A percentile compares a stretch with the other conserved stretches of the same genome.
Evolutionary conservation across 768 basidiomycete genomes (phyloP).

Genomic region (Butyriboletus loyo): DNA sequence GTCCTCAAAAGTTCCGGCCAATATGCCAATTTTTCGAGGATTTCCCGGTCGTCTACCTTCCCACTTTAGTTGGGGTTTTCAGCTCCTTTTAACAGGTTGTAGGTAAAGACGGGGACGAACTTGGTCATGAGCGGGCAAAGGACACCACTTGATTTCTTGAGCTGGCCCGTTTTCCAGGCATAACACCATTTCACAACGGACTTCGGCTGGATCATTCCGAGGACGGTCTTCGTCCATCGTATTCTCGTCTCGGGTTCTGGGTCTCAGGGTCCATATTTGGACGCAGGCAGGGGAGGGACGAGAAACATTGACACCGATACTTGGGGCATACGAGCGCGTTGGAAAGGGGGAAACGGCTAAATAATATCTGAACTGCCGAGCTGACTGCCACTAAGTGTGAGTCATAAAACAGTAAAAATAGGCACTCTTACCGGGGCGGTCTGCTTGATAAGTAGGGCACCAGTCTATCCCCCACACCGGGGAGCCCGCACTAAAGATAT

Average conservation of each 20-base stretch:
- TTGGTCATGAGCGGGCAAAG: slow-evolving; percentile 73
- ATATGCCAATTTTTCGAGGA: slow-evolving; percentile 70
- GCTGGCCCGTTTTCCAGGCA: slow-evolving; percentile 81
- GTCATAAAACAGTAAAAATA: background rate
- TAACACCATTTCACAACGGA: slow-evolving; percentile 81
- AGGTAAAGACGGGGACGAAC: slow-evolving; percentile 28
- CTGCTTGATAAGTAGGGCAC: slow-evolving; percentile 75
- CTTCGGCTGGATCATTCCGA: slow-evolving; percentile 24
- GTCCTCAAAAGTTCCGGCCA: slow-evolving; percentile 85
- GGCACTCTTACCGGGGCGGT: slow-evolving; percentile 46
- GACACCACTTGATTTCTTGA: slow-evolving; percentile 89
- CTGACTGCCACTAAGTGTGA: slow-evolving; percentile 32
- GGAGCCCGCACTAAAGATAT: slow-evolving; percentile 83
- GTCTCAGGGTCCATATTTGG: slow-evolving; percentile 77
- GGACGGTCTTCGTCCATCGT: slow-evolving; percentile 26
- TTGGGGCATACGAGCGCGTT: slow-evolving; percentile 58
- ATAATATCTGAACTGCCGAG: slow-evolving; percentile 63
- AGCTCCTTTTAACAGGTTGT: background rate
- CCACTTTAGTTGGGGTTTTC: slow-evolving; percentile 11
- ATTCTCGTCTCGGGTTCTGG: slow-evolving; percentile 12
- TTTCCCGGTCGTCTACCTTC: slow-evolving; percentile 17
- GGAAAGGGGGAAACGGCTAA: slow-evolving; percentile 80
- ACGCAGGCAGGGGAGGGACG: slow-evolving; percentile 65
- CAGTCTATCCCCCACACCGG: slow-evolving; percentile 92
- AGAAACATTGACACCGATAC: slow-evolving; percentile 56